Evolutionary conservation across 345 rosid genomes (phyloP).

Genomic region (Bruguiera gymnorhiza): DNA sequence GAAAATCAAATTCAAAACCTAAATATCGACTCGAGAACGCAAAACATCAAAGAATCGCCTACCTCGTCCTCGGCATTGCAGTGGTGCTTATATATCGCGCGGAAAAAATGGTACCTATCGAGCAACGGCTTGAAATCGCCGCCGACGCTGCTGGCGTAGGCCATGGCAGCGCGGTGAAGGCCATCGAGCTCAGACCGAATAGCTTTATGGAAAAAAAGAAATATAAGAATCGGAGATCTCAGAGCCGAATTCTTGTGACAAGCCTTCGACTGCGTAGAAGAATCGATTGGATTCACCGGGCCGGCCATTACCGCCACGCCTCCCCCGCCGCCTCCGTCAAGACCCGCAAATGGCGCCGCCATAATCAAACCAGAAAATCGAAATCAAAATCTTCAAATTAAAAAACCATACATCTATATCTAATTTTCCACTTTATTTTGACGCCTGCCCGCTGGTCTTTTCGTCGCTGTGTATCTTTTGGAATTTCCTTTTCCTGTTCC

Average conservation of each 20-base stretch:
- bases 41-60: conserved; percentile 4
- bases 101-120: conserved; percentile 46
- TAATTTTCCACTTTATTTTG: background rate
- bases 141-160: conserved; percentile 45
- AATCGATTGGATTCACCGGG: conserved; percentile 43
- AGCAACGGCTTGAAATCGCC: conserved; percentile 46
- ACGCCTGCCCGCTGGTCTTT: too few relatives aligned
- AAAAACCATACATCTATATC: background rate
- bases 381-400: background rate
- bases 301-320: conserved; percentile 65
- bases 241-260: conserved; percentile 45
- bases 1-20: background rate
- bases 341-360: conserved; percentile 54
- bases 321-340: conserved; percentile 45
- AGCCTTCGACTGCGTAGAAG: conserved; percentile 41
- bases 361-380: conserved; percentile 19
- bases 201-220: conserved; percentile 67
- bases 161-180: conserved; percentile 59
- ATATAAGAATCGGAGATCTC: conserved; percentile 65
- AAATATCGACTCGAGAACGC: background rate
- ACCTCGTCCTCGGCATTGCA: conserved; percentile 81
- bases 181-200: conserved; percentile 59
- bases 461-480: too few relatives aligned
- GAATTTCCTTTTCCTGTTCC: too few relatives aligned
- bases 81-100: conserved; percentile 62